phyloP scores from a whole-genome alignment of 2,329 filamentous ascomycete species.

The Diaporthe ilicicola region DNA sequence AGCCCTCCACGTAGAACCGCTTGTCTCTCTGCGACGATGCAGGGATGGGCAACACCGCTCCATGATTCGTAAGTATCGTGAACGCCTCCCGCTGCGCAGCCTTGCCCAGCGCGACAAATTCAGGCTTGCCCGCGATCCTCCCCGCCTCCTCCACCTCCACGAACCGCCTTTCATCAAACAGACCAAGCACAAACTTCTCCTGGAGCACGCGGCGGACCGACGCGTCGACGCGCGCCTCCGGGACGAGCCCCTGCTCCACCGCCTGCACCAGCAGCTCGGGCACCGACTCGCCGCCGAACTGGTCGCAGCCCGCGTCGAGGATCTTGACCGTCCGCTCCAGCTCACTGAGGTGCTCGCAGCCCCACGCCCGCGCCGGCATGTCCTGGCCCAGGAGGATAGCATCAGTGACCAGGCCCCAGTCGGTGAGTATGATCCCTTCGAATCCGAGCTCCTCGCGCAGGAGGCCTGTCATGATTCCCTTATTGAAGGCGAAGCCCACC shows the following conservation, averaged over 20 bases:
- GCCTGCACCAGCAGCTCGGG: constrained; percentile 59
- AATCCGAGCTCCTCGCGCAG: constrained; percentile 57
- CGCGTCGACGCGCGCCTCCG: constrained; percentile 53
- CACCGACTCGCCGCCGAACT: constrained; percentile 58
- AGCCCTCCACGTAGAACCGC: constrained; percentile 38
- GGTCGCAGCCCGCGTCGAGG: constrained; percentile 60
- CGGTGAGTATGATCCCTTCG: constrained; percentile 59
- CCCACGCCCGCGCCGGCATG: constrained; percentile 60
- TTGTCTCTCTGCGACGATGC: not conserved
- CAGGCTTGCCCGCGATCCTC: constrained; percentile 52
- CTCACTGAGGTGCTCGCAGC: constrained; percentile 54
- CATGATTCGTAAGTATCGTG: constrained; percentile 38
- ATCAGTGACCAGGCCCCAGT: constrained; percentile 63
- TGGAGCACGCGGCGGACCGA: constrained; percentile 55
- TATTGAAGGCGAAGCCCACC: constrained; percentile 61
- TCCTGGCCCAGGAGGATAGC: constrained; percentile 50
- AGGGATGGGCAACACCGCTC: constrained; percentile 6
- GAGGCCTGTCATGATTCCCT: constrained; percentile 57
- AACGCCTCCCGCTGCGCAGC: constrained; percentile 44
- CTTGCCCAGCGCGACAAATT: constrained; percentile 49
- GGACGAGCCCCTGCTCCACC: constrained; percentile 49
- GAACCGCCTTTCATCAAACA: constrained; percentile 62
- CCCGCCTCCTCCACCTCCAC: constrained; percentile 53
- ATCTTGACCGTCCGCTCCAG: constrained; percentile 52
- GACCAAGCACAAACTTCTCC: constrained; percentile 60